phyloP scores from a whole-genome alignment of 202 grass and related monocot genomes.

The Dendrocalamus latiflorus region DNA sequence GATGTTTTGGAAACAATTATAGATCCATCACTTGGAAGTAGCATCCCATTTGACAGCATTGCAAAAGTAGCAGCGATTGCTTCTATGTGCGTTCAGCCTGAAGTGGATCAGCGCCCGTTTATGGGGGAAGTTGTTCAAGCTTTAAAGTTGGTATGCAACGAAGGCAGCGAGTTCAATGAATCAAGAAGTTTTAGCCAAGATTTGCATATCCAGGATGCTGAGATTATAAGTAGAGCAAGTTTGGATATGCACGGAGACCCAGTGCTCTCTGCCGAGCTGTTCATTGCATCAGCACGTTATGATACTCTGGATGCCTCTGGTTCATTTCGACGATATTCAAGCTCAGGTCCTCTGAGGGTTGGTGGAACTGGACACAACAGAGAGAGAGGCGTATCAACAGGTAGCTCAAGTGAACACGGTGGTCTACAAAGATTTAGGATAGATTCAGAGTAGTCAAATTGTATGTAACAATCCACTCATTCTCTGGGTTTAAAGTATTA shows the following conservation, averaged over 20 bases:
- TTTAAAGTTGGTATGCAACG: slow-evolving; percentile 81
- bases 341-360: slow-evolving; percentile 65
- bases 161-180: slow-evolving; percentile 57
- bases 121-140: slow-evolving; percentile 99
- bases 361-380: slow-evolving; percentile 27
- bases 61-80: slow-evolving; percentile 94
- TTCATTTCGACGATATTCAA: slow-evolving; percentile 75
- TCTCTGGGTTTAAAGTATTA: no score
- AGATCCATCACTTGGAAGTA: slow-evolving; percentile 58
- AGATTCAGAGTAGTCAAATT: slow-evolving; percentile 50
- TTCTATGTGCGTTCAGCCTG: slow-evolving; percentile 98
- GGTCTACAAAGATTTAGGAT: slow-evolving; percentile 48
- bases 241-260: slow-evolving; percentile 39
- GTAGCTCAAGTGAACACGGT: slow-evolving; percentile 76
- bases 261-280: slow-evolving; percentile 32
- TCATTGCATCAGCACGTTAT: slow-evolving; percentile 56
- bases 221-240: slow-evolving; percentile 43
- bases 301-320: slow-evolving; percentile 58
- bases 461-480: neutral
- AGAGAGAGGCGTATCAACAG: slow-evolving; percentile 55
- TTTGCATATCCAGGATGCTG: slow-evolving; percentile 39
- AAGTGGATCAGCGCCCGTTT: slow-evolving; percentile 93
- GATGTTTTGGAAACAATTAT: slow-evolving; percentile 68
- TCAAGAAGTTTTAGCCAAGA: slow-evolving; percentile 53
- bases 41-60: slow-evolving; percentile 56